Base-by-base conservation (phyloP, 768 basidiomycete genomes). In the Rhizopogon roseolus region DNA sequence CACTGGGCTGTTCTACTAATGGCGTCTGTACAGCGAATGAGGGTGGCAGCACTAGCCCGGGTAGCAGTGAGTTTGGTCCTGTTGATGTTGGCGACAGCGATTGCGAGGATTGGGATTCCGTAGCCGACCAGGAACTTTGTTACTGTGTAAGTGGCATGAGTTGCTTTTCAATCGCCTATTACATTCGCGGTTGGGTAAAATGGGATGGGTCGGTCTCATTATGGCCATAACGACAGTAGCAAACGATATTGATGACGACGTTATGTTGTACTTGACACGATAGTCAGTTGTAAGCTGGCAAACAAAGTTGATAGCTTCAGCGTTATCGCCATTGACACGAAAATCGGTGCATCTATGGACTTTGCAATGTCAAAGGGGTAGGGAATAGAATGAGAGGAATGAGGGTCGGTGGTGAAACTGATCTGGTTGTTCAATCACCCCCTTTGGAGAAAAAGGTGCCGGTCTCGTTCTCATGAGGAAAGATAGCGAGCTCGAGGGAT, bases 371-470 rank as follows among this genome's bases (percentile, higher is more conserved):
- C 97, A 51, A 96, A 98, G 11, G 90, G 90, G 74, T 99, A 98
- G 46, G 97, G 91, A 4, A 96, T 99, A 14, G 96, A 98, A 54
- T 97, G 94, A 43, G 96, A 78, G 75, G 98, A 97, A 54, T 94
- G 87, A 43, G 97, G 97, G 66, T 98, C 96, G 34, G 97, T 99
- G 49, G 97, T 99, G 77, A 99, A 99, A 54, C 96, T 96, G 56
- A 98, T 96, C 68, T 98, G 96, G 73, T 98, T 98, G 79, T 98
- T 98, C 61, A 98, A n/a, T n/a, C n/a, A n/a, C n/a, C n/a, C n/a
- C n/a, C n/a, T n/a, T n/a, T n/a, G n/a, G n/a, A n/a, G n/a, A n/a
- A n/a, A n/a, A n/a, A n/a, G n/a, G n/a, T n/a, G n/a, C n/a, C n/a
- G n/a, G n/a, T n/a, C n/a, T n/a, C n/a, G n/a, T n/a, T n/a, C n/a